These are phyloP conservation scores for Tolypocladium nubicola DNA, from an alignment of 2,329 filamentous ascomycete genomes.

Conservation along the genomic window DNA sequence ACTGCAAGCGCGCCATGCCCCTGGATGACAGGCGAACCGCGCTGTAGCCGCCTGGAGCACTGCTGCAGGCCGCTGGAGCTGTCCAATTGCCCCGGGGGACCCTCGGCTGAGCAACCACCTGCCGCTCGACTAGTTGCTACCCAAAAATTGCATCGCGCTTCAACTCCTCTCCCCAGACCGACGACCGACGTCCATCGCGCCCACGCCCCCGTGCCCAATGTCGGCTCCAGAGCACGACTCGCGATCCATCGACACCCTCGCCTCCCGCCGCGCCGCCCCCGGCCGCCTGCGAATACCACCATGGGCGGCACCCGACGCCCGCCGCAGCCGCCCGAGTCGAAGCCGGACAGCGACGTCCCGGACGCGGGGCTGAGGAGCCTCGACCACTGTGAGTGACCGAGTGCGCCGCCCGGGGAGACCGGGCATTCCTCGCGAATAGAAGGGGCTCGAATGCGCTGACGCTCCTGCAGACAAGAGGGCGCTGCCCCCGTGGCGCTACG, in stretches of 20 bases:
- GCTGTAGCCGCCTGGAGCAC: background rate
- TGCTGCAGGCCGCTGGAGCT: background rate
- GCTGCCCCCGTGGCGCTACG: conserved; percentile 83
- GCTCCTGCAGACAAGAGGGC: conserved; percentile 58
- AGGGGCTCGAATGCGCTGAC: conserved; percentile 1
- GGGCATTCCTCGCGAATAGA: no score
- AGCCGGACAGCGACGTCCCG: conserved; percentile 17
- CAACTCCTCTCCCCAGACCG: background rate
- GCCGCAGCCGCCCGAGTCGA: conserved; percentile 10
- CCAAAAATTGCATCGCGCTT: background rate
- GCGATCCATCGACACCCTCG: conserved; percentile 4
- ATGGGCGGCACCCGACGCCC: conserved; percentile 21
- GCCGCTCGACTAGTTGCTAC: background rate
- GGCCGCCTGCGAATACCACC: conserved; percentile 9
- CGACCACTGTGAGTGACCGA: conserved; percentile 55
- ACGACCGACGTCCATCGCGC: background rate
- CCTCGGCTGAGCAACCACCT: background rate
- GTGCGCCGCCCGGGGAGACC: background rate
- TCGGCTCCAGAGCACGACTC: conserved; percentile 5
- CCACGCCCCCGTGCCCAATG: conserved; percentile 5
- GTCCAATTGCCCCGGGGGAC: background rate
- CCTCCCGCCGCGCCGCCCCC: conserved; percentile 2
- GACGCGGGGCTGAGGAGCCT: conserved; percentile 74
- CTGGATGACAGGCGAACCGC: background rate
- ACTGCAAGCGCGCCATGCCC: background rate